These are phyloP conservation scores for Fragosphaeria purpurea DNA, from an alignment of 2,329 filamentous ascomycete genomes.

Conservation along the genomic window DNA sequence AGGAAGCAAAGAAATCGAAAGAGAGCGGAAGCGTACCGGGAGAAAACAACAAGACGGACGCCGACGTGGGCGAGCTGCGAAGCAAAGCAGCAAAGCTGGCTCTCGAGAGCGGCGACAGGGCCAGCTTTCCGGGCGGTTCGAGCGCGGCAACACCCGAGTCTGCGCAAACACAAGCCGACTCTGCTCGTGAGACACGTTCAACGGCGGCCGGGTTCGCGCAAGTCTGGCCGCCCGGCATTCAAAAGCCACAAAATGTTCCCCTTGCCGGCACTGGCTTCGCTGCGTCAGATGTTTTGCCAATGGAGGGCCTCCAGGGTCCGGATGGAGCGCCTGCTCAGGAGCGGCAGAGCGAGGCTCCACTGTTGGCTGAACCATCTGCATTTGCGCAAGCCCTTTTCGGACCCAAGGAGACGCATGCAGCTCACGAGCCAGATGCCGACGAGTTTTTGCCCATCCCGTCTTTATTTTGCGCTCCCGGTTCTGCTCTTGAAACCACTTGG, in stretches of 20 bases:
- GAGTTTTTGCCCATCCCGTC: constrained; percentile 38
- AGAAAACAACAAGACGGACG: not conserved
- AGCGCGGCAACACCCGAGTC: no score
- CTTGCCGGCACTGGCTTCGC: no score
- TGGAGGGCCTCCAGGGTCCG: not conserved
- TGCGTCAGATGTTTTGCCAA: not conserved
- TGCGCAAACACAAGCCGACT: no score
- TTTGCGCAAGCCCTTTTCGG: constrained; percentile 47
- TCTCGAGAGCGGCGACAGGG: constrained; percentile 2
- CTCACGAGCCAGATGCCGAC: constrained; percentile 13
- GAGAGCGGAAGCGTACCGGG: constrained; percentile 10
- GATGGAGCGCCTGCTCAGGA: not conserved
- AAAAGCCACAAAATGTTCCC: no score
- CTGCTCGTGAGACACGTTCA: no score
- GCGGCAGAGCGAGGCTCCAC: not conserved
- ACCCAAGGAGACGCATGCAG: constrained; percentile 19
- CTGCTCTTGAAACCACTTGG: constrained; percentile 52
- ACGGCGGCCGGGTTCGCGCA: no score
- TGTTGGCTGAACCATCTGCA: constrained; percentile 35
- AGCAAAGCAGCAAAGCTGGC: constrained; percentile 12
- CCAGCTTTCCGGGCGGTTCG: not conserved
- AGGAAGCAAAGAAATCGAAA: constrained; percentile 39
- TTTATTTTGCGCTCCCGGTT: constrained; percentile 35
- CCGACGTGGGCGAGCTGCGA: constrained; percentile 17
- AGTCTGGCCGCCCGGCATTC: no score